A percentile compares a stretch with the other conserved stretches of the same genome.
Evolutionary conservation across 805 yeast genomes (phyloP).

Genomic region (Ogataea polymorpha): DNA sequence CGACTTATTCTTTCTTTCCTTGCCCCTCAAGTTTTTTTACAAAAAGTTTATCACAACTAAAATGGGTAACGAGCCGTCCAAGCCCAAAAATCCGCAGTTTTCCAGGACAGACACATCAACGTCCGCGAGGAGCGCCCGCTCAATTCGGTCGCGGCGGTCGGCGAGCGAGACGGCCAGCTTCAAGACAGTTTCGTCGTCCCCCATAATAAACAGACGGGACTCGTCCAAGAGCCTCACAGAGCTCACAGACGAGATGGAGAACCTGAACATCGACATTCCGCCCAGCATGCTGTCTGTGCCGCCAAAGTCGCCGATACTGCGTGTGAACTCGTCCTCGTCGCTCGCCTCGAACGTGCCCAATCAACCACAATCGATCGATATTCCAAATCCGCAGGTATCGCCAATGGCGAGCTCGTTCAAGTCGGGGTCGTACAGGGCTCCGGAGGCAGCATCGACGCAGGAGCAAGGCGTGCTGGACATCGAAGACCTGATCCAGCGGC

Average conservation of each 20-base stretch:
- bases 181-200: conserved; percentile 23
- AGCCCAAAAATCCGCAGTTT: conserved; percentile 28
- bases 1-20: conserved; percentile 4
- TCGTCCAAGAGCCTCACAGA: conserved; percentile 24
- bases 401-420: conserved; percentile 9
- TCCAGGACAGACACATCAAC: conserved; percentile 32
- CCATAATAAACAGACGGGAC: conserved; percentile 26
- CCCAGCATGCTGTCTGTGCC: conserved; percentile 34
- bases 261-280: conserved; percentile 25
- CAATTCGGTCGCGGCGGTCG: conserved; percentile 30
- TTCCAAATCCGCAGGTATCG: conserved; percentile 10
- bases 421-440: conserved; percentile 4
- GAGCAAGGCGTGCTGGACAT: conserved; percentile 34
- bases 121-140: conserved; percentile 29
- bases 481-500: conserved; percentile 85
- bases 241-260: conserved; percentile 16
- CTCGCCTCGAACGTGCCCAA: conserved; percentile 13
- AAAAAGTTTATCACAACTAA: conserved; percentile 7
- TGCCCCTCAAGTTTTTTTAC: conserved; percentile 10
- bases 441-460: conserved; percentile 5
- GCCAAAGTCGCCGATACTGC: conserved; percentile 33
- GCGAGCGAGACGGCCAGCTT: conserved; percentile 21
- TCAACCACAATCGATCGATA: conserved; percentile 8
- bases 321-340: conserved; percentile 32
- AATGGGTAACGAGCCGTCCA: conserved; percentile 37